Percentiles rank a stretch among this genome's conserved stretches.
phyloP scores from a whole-genome alignment of 352 stramenopile genomes.

The Globisporangium echinulatum region DNA sequence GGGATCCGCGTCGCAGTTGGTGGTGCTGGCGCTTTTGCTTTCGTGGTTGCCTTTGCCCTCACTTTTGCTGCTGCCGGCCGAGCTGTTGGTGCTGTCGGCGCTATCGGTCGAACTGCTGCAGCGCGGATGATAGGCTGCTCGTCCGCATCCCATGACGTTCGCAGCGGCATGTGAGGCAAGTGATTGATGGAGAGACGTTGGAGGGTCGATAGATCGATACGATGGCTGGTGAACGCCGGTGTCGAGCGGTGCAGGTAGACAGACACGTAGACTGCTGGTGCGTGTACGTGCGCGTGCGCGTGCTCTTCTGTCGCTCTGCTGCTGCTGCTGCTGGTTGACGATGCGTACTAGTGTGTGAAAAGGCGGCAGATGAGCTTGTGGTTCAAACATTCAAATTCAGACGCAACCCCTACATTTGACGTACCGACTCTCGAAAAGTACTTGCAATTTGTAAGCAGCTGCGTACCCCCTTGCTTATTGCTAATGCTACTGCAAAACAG shows the following conservation, averaged over 20 bases:
- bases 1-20: conserved; percentile 35
- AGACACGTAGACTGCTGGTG: not conserved
- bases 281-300: conserved; percentile 1
- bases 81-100: not conserved
- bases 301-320: not conserved
- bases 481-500: no score
- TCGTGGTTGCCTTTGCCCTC: no score
- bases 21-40: not conserved
- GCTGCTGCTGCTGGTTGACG: not conserved
- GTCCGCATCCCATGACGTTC: conserved; percentile 8
- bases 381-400: conserved; percentile 34
- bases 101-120: no score
- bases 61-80: not conserved
- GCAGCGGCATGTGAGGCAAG: conserved; percentile 1
- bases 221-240: not conserved
- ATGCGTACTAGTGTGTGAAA: not conserved
- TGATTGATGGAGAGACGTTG: not conserved
- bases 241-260: no score
- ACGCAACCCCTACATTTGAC: not conserved
- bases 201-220: not conserved
- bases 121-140: not conserved
- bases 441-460: not conserved
- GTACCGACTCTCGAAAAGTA: not conserved
- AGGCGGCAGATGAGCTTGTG: not conserved
- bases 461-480: no score